Evolutionary conservation across 352 stramenopile genomes (phyloP).

Genomic region (Phytophthora lateralis): DNA sequence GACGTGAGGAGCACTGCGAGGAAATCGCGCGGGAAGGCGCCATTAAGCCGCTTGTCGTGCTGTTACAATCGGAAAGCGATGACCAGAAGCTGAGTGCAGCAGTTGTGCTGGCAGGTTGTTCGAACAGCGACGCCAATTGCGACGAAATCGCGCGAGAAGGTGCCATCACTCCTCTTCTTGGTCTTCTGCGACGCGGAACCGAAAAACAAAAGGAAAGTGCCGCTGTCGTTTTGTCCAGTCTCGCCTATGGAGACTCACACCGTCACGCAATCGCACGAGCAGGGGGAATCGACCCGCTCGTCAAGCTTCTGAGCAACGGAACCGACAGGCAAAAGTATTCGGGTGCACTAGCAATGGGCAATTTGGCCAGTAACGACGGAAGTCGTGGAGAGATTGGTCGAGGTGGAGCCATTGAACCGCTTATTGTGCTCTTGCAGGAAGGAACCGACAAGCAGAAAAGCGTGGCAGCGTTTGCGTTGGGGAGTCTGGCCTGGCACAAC

Average conservation of each 20-base stretch:
- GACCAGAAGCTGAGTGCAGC: conserved; percentile 1
- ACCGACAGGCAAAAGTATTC: conserved; percentile 1
- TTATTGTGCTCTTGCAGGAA: background rate
- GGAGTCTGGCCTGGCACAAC: conserved; percentile 1
- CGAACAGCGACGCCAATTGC: conserved; percentile 1
- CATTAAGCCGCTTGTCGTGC: background rate
- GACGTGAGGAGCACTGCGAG: conserved; percentile 2
- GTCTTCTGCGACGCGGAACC: background rate
- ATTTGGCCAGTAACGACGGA: background rate
- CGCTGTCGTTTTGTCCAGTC: background rate
- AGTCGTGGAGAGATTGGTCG: background rate
- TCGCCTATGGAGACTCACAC: background rate
- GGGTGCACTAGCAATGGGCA: background rate
- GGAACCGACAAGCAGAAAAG: conserved; percentile 1
- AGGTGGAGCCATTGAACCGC: background rate
- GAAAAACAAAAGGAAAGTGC: conserved; percentile 1
- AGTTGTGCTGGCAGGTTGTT: background rate
- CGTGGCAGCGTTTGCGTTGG: conserved; percentile 1
- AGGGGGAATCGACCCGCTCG: background rate
- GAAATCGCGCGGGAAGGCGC: conserved; percentile 1
- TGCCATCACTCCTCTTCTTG: background rate
- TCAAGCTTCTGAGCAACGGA: background rate
- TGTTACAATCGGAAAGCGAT: background rate
- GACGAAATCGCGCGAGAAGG: background rate
- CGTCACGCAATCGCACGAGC: background rate